Base-by-base conservation (phyloP, 2,329 filamentous ascomycete species). In the Paracamarosporium sp. region DNA sequence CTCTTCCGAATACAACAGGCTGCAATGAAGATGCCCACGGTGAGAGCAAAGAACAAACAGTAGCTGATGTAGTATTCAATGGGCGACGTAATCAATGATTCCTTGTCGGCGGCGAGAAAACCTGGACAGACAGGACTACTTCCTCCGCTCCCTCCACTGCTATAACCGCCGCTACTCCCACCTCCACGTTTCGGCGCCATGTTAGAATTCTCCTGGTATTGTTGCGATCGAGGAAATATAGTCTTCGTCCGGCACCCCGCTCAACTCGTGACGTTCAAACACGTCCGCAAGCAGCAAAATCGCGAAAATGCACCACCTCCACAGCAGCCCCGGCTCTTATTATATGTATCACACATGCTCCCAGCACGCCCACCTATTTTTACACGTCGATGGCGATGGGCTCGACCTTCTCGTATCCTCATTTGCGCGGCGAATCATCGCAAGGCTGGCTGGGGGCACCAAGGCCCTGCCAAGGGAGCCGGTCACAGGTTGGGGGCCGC, bases 141-240 rank as follows among this genome's bases (percentile, higher is more conserved):
- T 50, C 45, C 30, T 22, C 43, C 27, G 40, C 53, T 50, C 7
- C 52, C 25, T 31, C 60, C 46, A 12, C 44, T 38, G 11, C 60
- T 50, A 25, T 55, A 53, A 11, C 53, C 27, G 12, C 53, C 50
- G 31, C 61, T 52, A 24, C 66, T 46, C n/a, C 63, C 52, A 12
- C 60, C 59, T 31, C 65, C 61, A 25, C 65, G 46, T 57, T 44
- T 64, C 46, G 68, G 68, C 52, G 69, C 70, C 69, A 72, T 72
- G 30, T 15, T 35, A 17, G 24, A 28, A 15, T n/a, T 25, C 2
- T 3, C 9, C 15, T 47, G 11, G 44, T 22, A 2, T 17, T 47
- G 8, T 31, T n/a, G n/a, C 22, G 11, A 20, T 4, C 3, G n/a
- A 24, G 4, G 8, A 33, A 40, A 40, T 17, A 20, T 20, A n/a